Conservation (phyloP, 2,329 filamentous ascomycete species). For the Trichoderma atrobrunneum region DNA sequence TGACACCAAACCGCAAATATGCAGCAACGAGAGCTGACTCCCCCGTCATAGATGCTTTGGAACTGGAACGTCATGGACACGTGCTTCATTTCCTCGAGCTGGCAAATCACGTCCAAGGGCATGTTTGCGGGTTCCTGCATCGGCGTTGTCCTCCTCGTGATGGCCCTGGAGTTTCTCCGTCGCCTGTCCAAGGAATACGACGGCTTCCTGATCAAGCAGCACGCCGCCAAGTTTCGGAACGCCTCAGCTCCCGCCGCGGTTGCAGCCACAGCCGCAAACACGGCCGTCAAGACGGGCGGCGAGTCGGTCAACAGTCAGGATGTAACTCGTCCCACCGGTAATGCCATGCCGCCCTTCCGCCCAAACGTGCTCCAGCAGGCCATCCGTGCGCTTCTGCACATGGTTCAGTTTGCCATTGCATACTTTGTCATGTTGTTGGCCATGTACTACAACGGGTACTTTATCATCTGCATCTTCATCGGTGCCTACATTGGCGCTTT, state of each 20-base stretch:
- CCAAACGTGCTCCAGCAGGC: constrained; percentile 65
- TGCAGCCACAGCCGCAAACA: constrained; percentile 1
- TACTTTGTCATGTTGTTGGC: constrained; percentile 76
- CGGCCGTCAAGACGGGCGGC: constrained; percentile 4
- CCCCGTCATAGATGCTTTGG: constrained; percentile 65
- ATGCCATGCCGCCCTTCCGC: constrained; percentile 40
- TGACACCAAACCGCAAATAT: neutral
- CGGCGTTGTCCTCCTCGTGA: constrained; percentile 70
- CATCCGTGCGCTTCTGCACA: constrained; percentile 64
- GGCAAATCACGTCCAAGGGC: constrained; percentile 66
- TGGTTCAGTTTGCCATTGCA: constrained; percentile 68
- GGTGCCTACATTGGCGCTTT: constrained; percentile 72
- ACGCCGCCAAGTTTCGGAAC: constrained; percentile 34
- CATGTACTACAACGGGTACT: constrained; percentile 67
- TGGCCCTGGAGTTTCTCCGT: constrained; percentile 69
- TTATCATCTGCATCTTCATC: constrained; percentile 78
- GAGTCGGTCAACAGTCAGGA: constrained; percentile 27
- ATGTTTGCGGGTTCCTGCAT: constrained; percentile 82
- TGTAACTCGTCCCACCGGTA: constrained; percentile 12
- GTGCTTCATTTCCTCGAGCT: constrained; percentile 66
- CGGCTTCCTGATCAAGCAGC: constrained; percentile 57
- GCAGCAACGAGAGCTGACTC: neutral
- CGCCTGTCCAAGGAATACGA: constrained; percentile 72
- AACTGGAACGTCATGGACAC: constrained; percentile 72
- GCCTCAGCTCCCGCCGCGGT: constrained; percentile 20